phyloP scores from a whole-genome alignment of 163 green algal species.

The Coccomyxa subellipsoidea region DNA sequence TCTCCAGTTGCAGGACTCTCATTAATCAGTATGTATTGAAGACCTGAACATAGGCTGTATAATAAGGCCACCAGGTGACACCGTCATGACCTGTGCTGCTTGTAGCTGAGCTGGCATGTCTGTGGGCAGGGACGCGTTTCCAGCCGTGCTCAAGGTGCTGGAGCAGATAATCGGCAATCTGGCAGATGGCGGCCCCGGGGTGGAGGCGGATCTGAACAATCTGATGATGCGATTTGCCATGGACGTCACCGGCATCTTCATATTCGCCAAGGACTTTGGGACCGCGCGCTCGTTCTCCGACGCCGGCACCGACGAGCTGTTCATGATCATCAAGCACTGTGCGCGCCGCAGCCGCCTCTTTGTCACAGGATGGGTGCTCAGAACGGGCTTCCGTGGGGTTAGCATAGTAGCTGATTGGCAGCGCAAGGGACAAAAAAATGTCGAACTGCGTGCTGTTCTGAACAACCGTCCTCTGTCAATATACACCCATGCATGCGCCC shows the following conservation, averaged over 20 bases:
- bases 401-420: no score
- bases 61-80: no score
- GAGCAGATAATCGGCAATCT: slow-evolving; percentile 29
- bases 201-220: slow-evolving; percentile 42
- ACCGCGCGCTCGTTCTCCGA: slow-evolving; percentile 23
- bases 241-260: slow-evolving; percentile 54
- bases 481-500: no score
- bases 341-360: not conserved
- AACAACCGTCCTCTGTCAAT: no score
- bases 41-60: no score
- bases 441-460: no score
- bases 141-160: slow-evolving; percentile 22
- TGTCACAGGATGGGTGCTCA: no score
- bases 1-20: no score
- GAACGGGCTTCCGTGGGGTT: no score
- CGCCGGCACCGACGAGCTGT: slow-evolving; percentile 8
- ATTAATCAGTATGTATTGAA: no score
- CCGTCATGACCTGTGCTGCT: no score
- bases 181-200: not conserved
- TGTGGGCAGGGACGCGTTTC: slow-evolving; percentile 37
- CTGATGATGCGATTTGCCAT: slow-evolving; percentile 30
- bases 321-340: slow-evolving; percentile 12
- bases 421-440: no score
- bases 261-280: slow-evolving; percentile 47
- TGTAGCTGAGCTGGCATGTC: not conserved